Conservation (phyloP, 192 early-diverging fungal genomes). For the Coemansia sp. region DNA sequence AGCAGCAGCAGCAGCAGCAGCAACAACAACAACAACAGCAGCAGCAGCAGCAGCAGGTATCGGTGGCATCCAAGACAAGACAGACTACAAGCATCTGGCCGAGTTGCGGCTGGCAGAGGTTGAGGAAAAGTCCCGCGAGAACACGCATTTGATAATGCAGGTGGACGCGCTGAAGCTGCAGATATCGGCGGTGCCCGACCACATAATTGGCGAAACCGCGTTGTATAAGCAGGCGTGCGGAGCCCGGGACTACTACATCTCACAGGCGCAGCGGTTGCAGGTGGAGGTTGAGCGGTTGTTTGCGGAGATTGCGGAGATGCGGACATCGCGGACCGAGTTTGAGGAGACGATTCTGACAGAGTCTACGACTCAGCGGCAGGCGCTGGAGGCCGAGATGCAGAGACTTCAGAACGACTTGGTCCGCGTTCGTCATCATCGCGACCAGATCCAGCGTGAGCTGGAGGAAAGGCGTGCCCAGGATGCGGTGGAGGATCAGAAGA, state of each 20-base stretch:
- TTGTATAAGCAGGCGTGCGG: constrained; percentile 55
- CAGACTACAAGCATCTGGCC: constrained; percentile 51
- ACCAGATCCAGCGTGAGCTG: constrained; percentile 54
- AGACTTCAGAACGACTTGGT: constrained; percentile 57
- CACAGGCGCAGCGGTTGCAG: constrained; percentile 52
- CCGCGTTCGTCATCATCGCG: constrained; percentile 58
- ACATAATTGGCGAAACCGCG: constrained; percentile 54
- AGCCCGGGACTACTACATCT: constrained; percentile 54
- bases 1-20: constrained; percentile 13
- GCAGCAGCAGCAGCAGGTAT: constrained; percentile 18
- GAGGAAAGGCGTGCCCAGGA: constrained; percentile 52
- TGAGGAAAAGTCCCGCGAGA: constrained; percentile 54
- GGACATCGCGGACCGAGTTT: constrained; percentile 37
- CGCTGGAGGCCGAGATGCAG: constrained; percentile 57
- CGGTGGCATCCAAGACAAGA: constrained; percentile 48
- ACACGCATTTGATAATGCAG: constrained; percentile 48
- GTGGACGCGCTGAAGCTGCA: constrained; percentile 55
- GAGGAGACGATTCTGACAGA: constrained; percentile 45
- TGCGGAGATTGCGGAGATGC: constrained; percentile 47
- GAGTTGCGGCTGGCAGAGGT: constrained; percentile 56
- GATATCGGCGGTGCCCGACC: constrained; percentile 53
- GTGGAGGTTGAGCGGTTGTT: constrained; percentile 44
- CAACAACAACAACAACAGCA: constrained; percentile 35
- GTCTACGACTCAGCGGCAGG: constrained; percentile 42
- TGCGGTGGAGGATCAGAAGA: constrained; percentile 46